phyloP scores from a whole-genome alignment of 495 filamentous ascomycete species.

The Aspergillus homomorphus region DNA sequence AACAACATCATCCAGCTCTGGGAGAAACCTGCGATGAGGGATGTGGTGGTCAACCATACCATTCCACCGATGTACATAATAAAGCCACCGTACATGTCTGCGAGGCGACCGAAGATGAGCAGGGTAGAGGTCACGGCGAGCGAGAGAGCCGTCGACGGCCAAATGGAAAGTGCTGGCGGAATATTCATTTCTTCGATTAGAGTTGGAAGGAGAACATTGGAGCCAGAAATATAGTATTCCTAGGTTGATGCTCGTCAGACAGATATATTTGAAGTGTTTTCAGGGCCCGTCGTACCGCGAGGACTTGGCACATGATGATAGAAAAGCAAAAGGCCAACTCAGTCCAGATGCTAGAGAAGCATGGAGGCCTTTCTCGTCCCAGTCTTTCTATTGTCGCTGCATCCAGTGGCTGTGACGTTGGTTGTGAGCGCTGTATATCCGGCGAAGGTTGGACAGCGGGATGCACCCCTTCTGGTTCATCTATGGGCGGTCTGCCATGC shows the following conservation, averaged over 20 bases:
- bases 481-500: no score
- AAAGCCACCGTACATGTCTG: constrained; percentile 77
- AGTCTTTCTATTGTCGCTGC: no score
- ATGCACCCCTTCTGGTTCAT: no score
- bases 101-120: constrained; percentile 71
- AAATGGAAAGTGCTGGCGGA: constrained; percentile 60
- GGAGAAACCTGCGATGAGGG: constrained; percentile 69
- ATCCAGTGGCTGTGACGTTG: no score
- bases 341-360: constrained; percentile 7
- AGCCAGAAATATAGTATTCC: constrained; percentile 84
- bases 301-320: constrained; percentile 68
- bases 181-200: constrained; percentile 62
- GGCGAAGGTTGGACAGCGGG: no score
- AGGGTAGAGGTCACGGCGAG: constrained; percentile 72
- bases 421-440: no score
- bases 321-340: constrained; percentile 73
- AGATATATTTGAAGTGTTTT: background rate
- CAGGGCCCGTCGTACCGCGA: constrained; percentile 49
- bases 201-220: constrained; percentile 75
- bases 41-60: constrained; percentile 71
- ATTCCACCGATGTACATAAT: constrained; percentile 64
- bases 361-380: no score
- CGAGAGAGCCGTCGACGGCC: constrained; percentile 78
- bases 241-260: constrained; percentile 17
- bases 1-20: constrained; percentile 69